Evolutionary conservation across 2,329 filamentous ascomycete species (phyloP).

Genomic region (Curvularia hawaiiensis): DNA sequence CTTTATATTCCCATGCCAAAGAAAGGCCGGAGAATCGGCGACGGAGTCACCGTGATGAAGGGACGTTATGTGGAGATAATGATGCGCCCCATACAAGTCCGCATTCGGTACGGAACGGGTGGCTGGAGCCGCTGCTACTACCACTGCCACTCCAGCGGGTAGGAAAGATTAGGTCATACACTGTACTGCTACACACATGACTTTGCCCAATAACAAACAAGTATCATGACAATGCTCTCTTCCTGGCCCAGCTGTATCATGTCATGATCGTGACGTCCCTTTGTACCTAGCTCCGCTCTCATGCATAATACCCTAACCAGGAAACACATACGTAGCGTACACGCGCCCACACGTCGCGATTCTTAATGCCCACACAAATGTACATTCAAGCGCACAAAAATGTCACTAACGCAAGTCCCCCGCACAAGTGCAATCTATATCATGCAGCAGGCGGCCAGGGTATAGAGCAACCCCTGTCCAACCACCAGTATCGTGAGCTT

Average conservation of each 20-base stretch:
- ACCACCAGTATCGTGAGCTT: conserved; percentile 6
- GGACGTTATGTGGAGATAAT: conserved; percentile 8
- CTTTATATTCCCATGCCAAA: conserved; percentile 6
- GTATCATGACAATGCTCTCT: background rate
- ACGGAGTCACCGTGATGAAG: conserved; percentile 4
- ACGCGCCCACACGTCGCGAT: background rate
- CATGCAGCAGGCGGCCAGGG: conserved; percentile 8
- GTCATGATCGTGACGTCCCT: background rate
- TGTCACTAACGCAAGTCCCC: conserved; percentile 4
- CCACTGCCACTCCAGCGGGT: background rate
- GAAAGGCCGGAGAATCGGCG: background rate
- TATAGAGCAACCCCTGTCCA: background rate
- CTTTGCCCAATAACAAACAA: background rate
- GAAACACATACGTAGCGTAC: background rate
- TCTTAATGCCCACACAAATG: background rate
- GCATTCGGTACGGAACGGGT: conserved; percentile 17
- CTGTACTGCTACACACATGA: background rate
- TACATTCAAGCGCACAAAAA: background rate
- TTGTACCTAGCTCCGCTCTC: background rate
- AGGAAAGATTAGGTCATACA: background rate
- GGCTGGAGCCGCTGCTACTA: conserved; percentile 9
- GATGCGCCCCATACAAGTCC: conserved; percentile 12
- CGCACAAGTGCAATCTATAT: conserved; percentile 10
- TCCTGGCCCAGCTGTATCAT: background rate
- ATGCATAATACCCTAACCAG: conserved; percentile 3